phyloP scores from a whole-genome alignment of 2,329 filamentous ascomycete genomes.

The Penicillium aurantiogriseum region DNA sequence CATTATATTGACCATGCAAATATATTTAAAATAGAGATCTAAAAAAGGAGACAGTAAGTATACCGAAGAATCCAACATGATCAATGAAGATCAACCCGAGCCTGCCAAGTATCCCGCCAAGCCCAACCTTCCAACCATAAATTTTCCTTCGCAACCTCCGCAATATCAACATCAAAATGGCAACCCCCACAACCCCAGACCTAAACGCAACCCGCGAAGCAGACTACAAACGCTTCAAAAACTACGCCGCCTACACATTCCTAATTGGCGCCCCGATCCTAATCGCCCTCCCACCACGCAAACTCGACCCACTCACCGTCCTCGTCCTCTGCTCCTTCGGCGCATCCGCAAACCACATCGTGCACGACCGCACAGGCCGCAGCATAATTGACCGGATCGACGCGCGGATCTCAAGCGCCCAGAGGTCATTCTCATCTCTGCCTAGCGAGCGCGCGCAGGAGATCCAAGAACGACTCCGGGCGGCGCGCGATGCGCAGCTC shows the following conservation, averaged over 20 bases:
- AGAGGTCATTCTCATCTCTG: conserved; percentile 19
- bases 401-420: conserved; percentile 25
- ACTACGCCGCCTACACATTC: conserved; percentile 41
- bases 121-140: conserved; percentile 14
- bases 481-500: conserved; percentile 26
- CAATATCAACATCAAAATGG: conserved; percentile 7
- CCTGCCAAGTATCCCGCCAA: not conserved
- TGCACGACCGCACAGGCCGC: conserved; percentile 37
- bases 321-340: conserved; percentile 41
- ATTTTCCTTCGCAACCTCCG: conserved; percentile 16
- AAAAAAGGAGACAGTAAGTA: not conserved
- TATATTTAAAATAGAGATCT: not conserved
- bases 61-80: not conserved
- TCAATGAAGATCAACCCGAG: not conserved
- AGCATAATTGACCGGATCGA: conserved; percentile 37
- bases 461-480: conserved; percentile 32
- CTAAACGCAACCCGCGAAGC: conserved; percentile 27
- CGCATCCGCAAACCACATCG: conserved; percentile 41
- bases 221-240: conserved; percentile 43
- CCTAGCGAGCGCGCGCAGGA: conserved; percentile 37
- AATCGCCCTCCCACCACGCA: conserved; percentile 39
- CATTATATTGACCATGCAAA: not conserved
- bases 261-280: conserved; percentile 34
- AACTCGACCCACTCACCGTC: conserved; percentile 38
- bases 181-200: conserved; percentile 1